Base-by-base conservation (phyloP, 2,329 filamentous ascomycete species). In the Colletotrichum limetticola region DNA sequence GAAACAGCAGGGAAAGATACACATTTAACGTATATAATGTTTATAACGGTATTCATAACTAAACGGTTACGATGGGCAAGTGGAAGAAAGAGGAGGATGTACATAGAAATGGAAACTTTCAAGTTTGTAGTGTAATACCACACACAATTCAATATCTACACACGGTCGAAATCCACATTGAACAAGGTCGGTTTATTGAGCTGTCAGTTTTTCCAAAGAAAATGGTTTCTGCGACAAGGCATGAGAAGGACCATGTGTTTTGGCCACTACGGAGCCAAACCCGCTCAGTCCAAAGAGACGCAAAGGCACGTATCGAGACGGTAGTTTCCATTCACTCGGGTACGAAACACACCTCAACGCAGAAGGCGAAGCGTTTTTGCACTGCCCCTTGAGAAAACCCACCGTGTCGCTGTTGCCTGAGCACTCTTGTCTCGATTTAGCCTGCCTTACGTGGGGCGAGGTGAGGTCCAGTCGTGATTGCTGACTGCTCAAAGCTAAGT, bases 11-110 rank as follows among this genome's bases (percentile, higher is more conserved):
- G 9, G 19, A 63, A 26, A 55, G 37, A 49, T 22, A 28, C n/a
- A 64, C 26, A 24, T 63, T 42, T 52, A 63, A 69, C 26, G 49
- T 58, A 53, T 12, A 6, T 66, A 68, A 68, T 68, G 65, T 71
- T 58, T 68, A 62, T 68, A 53, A 52, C 26, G 57, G 57, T 53
- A 68, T 62, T 63, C 42, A 49, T 49, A 22, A 11, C 2, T 49
- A 49, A 22, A 49, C n/a, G 42, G 42, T 49, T 4, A 49, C 42
- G 42, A 49, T 49, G 42, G 42, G 42, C 42, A 7, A 4, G 19
- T 49, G 16, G 19, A 8, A n/a, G 42, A 49, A n/a, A 49, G 42
- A 11, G 19, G 16, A 22, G 16, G 42, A n/a, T 60, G 26, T 32
- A 61, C n/a, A n/a, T 46, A 68, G 22, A 24, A 57, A 22, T 37